Base-by-base conservation (phyloP, 345 rosid species). In the Erodium maritimum region DNA sequence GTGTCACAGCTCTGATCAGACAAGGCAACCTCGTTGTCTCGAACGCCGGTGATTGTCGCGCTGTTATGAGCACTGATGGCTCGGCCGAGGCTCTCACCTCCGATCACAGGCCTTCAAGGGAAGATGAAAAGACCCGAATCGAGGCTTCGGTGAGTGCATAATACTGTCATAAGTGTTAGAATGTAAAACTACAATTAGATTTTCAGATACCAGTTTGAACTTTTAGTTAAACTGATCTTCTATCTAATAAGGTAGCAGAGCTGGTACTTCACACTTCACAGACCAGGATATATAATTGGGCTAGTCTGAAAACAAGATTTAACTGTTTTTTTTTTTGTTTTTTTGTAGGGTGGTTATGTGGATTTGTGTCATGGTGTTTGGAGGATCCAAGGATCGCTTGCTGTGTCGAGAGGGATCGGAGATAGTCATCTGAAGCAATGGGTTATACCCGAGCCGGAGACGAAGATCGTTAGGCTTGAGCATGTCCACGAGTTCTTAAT, bases 361-460 rank as follows among this genome's bases (percentile, higher is more conserved):
- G 96, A 91, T 77, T 61, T 76, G 21, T 59, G 79, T 64, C 79
- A 61, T 42, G 96, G 98, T 50, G 76, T 71, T 59, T 91, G 96
- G 98, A 80, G 98, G 69, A 75, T 91, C 63, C 98, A 88, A 55
- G 96, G 95, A 19, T 79, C 88, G 29, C 68, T 91, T 60, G 98
- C 90, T 2, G 95, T 91, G 17, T 84, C 98, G 1, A 71, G 98
- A 66, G 93, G 82, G 50, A 84, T 91, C 20, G 98, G 98, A 19
- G 96, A 91, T 60, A 50, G 71, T 21, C 78, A 74, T 60, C 83
- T 86, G 55, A 91, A 91, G 54, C 67, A 75, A 45, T 91, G 98
- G 98, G 79, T 91, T n/a, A 81, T 79, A 25, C 83, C 98, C 0
- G 95, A 88, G 71, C 97, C 98, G 0, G 95, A 91, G 66, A 88